A percentile compares a stretch with the other conserved stretches of the same genome.
Evolutionary conservation across 1,139 yeast species (phyloP).

Genomic region (Kazachstania sp.): DNA sequence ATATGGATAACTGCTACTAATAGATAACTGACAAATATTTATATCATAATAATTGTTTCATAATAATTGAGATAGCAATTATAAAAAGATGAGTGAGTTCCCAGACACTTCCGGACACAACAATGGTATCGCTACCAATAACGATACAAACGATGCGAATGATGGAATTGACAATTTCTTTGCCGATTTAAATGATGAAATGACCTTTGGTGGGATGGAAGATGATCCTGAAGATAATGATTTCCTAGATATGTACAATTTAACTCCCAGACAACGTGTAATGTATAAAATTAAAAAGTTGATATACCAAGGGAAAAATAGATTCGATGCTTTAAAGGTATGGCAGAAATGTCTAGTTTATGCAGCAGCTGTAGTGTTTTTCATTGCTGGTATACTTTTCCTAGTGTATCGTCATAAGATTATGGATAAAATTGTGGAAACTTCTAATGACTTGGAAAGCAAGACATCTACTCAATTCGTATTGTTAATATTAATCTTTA

Average conservation of each 20-base stretch:
- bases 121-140: background rate
- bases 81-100: background rate
- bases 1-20: too few species aligned
- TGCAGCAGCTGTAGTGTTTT: slow-evolving; percentile 16
- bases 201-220: slow-evolving; percentile 3
- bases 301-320: slow-evolving; percentile 10
- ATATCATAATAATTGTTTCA: too few species aligned
- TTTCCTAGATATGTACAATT: slow-evolving; percentile 27
- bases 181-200: slow-evolving; percentile 8
- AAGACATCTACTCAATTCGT: slow-evolving; percentile 43
- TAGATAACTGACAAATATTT: too few species aligned
- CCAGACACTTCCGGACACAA: background rate
- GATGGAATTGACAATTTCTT: slow-evolving; percentile 11
- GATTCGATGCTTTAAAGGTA: slow-evolving; percentile 15
- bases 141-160: background rate
- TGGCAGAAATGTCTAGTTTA: slow-evolving; percentile 20
- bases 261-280: slow-evolving; percentile 29
- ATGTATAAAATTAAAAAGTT: slow-evolving; percentile 16
- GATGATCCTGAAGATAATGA: slow-evolving; percentile 21
- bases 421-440: slow-evolving; percentile 36
- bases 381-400: slow-evolving; percentile 29
- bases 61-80: background rate
- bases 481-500: slow-evolving; percentile 41
- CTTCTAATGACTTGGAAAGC: slow-evolving; percentile 36
- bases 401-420: slow-evolving; percentile 44